Base-by-base conservation (phyloP, 2,329 filamentous ascomycete genomes). In the Colletotrichum salicis region DNA sequence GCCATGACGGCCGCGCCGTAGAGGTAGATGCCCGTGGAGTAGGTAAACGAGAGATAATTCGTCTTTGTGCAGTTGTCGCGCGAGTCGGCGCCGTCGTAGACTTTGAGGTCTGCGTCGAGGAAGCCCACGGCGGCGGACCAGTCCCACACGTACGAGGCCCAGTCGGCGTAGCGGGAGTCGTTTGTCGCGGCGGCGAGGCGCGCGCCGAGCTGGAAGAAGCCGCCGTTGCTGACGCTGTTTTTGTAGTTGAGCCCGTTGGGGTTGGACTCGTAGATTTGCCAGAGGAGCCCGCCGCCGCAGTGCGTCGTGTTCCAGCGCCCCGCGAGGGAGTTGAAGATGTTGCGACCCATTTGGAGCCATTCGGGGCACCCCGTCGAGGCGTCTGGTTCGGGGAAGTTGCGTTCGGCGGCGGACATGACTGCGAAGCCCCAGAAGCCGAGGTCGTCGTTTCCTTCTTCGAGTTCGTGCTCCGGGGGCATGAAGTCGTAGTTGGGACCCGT, bases 251-350 rank as follows among this genome's bases (percentile, higher is more conserved):
- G 91, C 15, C 94, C 94, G 73, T 90, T 90, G 58, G 84, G 84
- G 79, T 97, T 96, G 76, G 88, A 89, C 1, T 87, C 83, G 79
- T 92, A 95, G 75, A 97, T 94, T 83, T 97, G 94, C 93, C 93
- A 96, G 68, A 90, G 86, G 58, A 96, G 83, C 5, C 94, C 94
- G 72, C 94, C 94, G 31, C 85, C 86, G 77, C 94, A 97, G 51
- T 84, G 81, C 0, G 85, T 83, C 0, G 83, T 86, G 78, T 95
- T 91, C 94, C 94, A 96, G 57, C 94, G 89, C 27, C 81, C 80
- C 5, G 86, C 86, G 77, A 95, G 91, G 55, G 88, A 87, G 79
- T 95, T 91, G 86, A 94, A 96, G 37, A 93, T 88, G 74, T 93
- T 93, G 76, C 88, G 85, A 8, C 89, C 89, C 31, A 96, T 86